Conservation (phyloP, 192 early-diverging fungal species). For the Chytriomyces confervae region DNA sequence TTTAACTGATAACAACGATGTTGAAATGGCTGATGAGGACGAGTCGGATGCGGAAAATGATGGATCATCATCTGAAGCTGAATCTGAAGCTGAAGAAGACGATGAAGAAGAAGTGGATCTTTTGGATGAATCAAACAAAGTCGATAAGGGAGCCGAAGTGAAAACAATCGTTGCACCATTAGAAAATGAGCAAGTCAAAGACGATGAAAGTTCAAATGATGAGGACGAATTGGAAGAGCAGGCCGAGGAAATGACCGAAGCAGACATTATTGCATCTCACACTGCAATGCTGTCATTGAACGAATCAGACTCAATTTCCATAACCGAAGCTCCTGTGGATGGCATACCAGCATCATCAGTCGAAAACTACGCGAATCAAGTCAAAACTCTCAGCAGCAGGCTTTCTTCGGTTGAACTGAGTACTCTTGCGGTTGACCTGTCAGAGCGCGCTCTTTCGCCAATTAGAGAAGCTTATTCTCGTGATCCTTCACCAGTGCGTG, state of each 20-base stretch:
- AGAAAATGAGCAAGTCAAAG: background rate
- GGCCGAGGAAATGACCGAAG: background rate
- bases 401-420: conserved; percentile 10
- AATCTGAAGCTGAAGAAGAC: background rate
- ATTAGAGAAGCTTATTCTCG: background rate
- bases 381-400: background rate
- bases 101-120: background rate
- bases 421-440: conserved; percentile 2
- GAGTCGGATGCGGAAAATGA: background rate
- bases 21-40: background rate
- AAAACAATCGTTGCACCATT: background rate
- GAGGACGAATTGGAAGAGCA: background rate
- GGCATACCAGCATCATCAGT: background rate
- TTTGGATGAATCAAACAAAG: background rate
- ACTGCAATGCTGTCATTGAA: background rate
- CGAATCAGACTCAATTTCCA: background rate
- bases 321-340: background rate
- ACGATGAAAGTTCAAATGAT: background rate
- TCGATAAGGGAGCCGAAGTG: background rate
- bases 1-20: background rate
- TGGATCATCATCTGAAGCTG: background rate
- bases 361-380: background rate
- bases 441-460: background rate
- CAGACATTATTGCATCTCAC: background rate
- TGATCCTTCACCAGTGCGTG: background rate